Evolutionary conservation across 192 early-diverging fungal species (phyloP), one percentile per base, ranked within the genome.

Genomic region (Linnemannia schmuckeri): DNA sequence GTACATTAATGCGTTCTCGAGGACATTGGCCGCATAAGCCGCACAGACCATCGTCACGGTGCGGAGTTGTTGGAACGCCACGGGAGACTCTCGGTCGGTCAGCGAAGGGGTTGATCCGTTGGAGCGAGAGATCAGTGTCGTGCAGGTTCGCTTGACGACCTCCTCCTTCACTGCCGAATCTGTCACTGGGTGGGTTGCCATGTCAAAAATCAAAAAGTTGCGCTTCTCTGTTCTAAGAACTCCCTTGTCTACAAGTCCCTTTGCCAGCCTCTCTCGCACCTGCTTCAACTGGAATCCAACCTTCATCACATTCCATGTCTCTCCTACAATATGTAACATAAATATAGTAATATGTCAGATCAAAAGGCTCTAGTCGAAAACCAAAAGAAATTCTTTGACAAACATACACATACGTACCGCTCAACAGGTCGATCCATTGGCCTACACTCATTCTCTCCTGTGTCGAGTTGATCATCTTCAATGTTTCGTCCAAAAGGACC

Each of bases 301-400:
- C 88, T 98, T 98, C 90, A 96, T 93, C 38, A 99, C 93, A 89
- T 99, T 99, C 98, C 98, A 99, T 12, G 98, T 99, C 93, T 99
- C 98, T 68, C 98, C 97, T 97, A 69, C 27, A 77, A 52, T 35
- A 72, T 18, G 22, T 22, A 2, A 54, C 33, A 0, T 27, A 24
- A 27, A 15, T 6, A 13, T 1, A 12, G 27, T 12, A 30, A 33
- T 18, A n/a, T 46, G 37, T 41, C 40, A 27, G 42, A 44, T 20
- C 44, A 1, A 7, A 57, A 18, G 15, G 37, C 8, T 33, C 73
- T 30, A 18, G 15, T 66, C 27, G 37, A 33, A 7, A 35, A 49
- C 13, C 15, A 30, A 80, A 27, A 73, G 2, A 33, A 33, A 42
- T 12, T n/a, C 49, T 38, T 35, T 10, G 6, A 20, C 52, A 22